Percentiles rank a stretch among this genome's conserved stretches.
Evolutionary conservation across 768 basidiomycete genomes (phyloP).

Genomic region (Pleurotus tuoliensis): DNA sequence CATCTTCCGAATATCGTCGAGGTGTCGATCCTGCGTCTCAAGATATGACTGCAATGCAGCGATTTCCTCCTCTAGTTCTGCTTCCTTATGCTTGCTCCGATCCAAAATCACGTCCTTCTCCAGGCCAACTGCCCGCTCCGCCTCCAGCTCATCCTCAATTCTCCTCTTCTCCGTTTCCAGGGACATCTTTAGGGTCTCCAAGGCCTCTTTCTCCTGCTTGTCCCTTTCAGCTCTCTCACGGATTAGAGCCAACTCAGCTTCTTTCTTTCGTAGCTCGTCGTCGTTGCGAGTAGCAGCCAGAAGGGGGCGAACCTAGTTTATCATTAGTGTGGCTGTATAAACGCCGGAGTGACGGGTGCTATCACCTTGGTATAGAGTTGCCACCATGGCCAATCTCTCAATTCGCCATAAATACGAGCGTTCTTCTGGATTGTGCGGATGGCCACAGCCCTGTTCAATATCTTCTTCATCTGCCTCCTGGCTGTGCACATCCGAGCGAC

Average conservation of each 20-base stretch:
- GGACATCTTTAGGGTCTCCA: constrained; percentile 78
- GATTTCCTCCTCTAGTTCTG: constrained; percentile 83
- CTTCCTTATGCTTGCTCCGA: constrained; percentile 81
- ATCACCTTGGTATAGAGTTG: constrained; percentile 88
- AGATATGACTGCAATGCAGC: constrained; percentile 76
- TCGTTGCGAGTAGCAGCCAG: constrained; percentile 91
- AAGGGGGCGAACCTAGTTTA: constrained; percentile 77
- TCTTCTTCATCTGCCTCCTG: constrained; percentile 88
- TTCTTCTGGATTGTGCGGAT: constrained; percentile 93
- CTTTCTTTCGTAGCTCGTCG: constrained; percentile 86
- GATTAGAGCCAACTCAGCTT: constrained; percentile 73
- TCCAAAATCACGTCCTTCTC: constrained; percentile 85
- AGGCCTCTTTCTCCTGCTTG: constrained; percentile 69
- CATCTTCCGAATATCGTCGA: constrained; percentile 72
- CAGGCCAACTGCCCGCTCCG: constrained; percentile 71
- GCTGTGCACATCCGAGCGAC: constrained; percentile 82
- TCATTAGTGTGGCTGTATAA: constrained; percentile 8
- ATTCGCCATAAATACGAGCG: constrained; percentile 84
- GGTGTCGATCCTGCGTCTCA: constrained; percentile 79
- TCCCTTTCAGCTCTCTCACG: constrained; percentile 88
- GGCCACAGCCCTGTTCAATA: constrained; percentile 88
- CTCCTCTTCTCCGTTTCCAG: constrained; percentile 82
- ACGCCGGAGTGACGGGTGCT: background rate
- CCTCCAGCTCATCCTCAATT: constrained; percentile 77
- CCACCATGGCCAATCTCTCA: constrained; percentile 99